Evolutionary conservation across 345 rosid species (phyloP).

Genomic region (Streptanthus diversifolius): DNA sequence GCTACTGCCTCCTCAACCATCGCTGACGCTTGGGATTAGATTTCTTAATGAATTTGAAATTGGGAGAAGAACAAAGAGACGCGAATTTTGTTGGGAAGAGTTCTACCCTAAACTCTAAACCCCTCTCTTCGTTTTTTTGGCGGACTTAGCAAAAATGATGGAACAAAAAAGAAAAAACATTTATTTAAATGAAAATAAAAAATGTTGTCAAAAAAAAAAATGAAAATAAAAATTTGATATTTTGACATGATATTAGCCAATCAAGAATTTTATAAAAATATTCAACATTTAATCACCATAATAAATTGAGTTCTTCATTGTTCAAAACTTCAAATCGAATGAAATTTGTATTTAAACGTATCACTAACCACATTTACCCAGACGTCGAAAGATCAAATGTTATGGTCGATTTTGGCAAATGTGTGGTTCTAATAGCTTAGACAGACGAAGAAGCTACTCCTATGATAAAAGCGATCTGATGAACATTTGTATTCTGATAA

Average conservation of each 20-base stretch:
- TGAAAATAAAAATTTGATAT: too few relatives aligned
- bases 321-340: too few relatives aligned
- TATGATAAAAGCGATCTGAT: too few relatives aligned
- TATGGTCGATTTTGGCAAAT: background rate
- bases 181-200: background rate
- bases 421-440: constrained; percentile 11
- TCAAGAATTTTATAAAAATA: too few relatives aligned
- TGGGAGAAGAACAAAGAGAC: background rate
- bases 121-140: constrained; percentile 20
- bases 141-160: constrained; percentile 13
- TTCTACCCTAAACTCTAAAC: background rate
- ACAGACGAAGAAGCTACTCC: constrained; percentile 11
- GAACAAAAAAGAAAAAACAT: background rate
- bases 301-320: too few relatives aligned
- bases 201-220: too few relatives aligned
- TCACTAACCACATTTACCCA: too few relatives aligned
- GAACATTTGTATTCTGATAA: background rate
- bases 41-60: background rate
- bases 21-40: background rate
- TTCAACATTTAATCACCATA: too few relatives aligned
- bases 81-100: background rate
- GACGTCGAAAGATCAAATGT: too few relatives aligned
- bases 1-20: constrained; percentile 51
- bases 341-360: too few relatives aligned
- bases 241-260: too few relatives aligned